These are phyloP conservation scores for Lanmaoa rubissima DNA, from an alignment of 768 basidiomycete genomes.

Conservation along the genomic window DNA sequence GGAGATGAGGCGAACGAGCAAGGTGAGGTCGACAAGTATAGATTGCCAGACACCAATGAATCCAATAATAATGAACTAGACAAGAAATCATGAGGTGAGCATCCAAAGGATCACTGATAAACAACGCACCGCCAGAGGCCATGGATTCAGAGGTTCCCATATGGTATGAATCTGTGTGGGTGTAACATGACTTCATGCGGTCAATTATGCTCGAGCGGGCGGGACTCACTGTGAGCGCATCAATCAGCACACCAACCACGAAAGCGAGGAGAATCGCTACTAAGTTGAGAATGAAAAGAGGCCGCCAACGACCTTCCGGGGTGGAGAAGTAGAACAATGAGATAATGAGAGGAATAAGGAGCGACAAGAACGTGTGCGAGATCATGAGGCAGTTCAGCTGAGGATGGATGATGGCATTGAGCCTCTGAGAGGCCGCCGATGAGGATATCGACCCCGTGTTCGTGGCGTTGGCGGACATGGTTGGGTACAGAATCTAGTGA, in stretches of 20 bases:
- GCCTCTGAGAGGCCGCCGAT: neutral
- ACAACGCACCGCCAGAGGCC: conserved; percentile 6
- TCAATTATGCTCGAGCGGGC: neutral
- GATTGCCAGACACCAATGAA: too few relatives aligned
- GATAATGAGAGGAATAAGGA: conserved; percentile 21
- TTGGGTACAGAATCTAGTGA: neutral
- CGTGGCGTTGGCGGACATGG: conserved; percentile 3
- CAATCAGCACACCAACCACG: conserved; percentile 5
- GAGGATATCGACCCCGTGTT: neutral
- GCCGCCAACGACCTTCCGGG: conserved; percentile 6
- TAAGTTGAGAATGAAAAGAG: conserved; percentile 22
- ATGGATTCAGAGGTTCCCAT: conserved; percentile 18
- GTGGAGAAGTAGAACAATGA: conserved; percentile 22
- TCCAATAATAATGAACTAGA: too few relatives aligned
- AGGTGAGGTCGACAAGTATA: conserved; percentile 22
- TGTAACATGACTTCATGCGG: neutral
- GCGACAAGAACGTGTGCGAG: conserved; percentile 19
- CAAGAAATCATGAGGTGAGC: too few relatives aligned
- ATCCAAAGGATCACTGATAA: too few relatives aligned
- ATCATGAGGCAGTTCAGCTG: conserved; percentile 22
- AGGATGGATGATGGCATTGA: conserved; percentile 6
- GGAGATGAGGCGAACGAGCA: conserved; percentile 22
- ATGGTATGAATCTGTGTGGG: conserved; percentile 20
- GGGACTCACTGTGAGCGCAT: conserved; percentile 6
- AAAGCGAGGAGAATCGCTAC: conserved; percentile 13